Conservation (phyloP, 345 rosid genomes). For the Rubroshorea leprosula region DNA sequence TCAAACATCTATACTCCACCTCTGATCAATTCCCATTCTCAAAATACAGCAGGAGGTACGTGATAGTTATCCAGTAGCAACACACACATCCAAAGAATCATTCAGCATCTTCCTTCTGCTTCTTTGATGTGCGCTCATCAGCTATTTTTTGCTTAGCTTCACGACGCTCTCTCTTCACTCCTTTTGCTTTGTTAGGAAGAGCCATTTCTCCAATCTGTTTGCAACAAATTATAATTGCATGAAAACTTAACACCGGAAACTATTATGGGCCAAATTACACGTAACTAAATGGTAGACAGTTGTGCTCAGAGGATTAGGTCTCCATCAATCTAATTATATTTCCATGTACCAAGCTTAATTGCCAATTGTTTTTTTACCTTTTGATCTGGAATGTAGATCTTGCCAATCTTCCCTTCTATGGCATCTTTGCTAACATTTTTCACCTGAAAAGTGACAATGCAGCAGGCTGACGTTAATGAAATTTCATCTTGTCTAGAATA, state of each 20-base stretch:
- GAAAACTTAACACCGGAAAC: not conserved
- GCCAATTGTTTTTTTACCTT: constrained; percentile 38
- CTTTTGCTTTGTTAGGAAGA: constrained; percentile 66
- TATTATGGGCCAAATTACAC: not conserved
- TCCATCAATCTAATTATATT: not conserved
- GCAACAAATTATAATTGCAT: not conserved
- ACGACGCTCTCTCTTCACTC: constrained; percentile 87
- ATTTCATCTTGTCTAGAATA: not conserved
- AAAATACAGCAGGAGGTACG: not conserved
- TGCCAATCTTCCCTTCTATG: constrained; percentile 59
- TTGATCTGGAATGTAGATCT: constrained; percentile 87
- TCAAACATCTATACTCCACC: no score
- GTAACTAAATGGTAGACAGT: not conserved
- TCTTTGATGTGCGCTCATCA: constrained; percentile 42
- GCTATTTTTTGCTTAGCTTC: constrained; percentile 56
- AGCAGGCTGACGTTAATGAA: constrained; percentile 5
- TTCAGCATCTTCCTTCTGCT: constrained; percentile 48
- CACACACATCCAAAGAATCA: constrained; percentile 13
- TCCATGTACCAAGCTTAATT: not conserved
- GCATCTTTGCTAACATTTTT: constrained; percentile 73
- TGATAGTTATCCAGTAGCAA: not conserved
- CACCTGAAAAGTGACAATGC: constrained; percentile 37
- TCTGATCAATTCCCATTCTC: not conserved
- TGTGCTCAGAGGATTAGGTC: not conserved
- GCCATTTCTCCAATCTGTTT: constrained; percentile 31